Base-by-base conservation (phyloP, 1,284 basidiomycete species). In the Tilletia caries region DNA sequence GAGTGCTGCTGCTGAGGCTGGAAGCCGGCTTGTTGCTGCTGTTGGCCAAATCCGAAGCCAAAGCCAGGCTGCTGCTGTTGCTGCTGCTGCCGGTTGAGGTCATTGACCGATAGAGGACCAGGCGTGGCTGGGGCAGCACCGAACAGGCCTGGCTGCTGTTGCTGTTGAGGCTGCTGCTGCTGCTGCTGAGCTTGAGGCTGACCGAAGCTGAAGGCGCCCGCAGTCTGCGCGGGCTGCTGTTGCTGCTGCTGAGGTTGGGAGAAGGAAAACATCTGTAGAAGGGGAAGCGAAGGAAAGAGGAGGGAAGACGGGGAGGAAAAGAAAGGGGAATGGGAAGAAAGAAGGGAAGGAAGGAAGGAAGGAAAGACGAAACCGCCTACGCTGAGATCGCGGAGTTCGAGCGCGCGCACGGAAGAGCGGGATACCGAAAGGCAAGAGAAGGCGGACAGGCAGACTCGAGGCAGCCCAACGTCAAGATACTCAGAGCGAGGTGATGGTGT, bases 101-200 rank as follows among this genome's bases (percentile, higher is more conserved):
- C 58, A n/a, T 62, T 62, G 13, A 62, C 58, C 29, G 58, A 62
- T 3, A 62, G 58, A 8, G 58, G 58, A 33, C 58, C 58, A n/a
- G 58, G 58, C 33, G 58, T 62, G 29, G 58, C 29, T 62, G 58
- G 58, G 1, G 10, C n/a, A 23, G 58, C 58, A 23, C 58, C 29
- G 18, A 62, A 62, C 29, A 62, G 27, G 13, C 32, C 32, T 29
- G 10, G 13, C 58, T 62, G 58, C n/a, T 33, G 58, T 13, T 29
- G 29, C n/a, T 33, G 58, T 13, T 29, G 29, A 20, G 8, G 18
- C 32, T 33, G 58, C 32, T 33, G 32, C 18, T 33, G 32, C 33
- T 62, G 58, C 12, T 60, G 48, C 48, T 50, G 48, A 6, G 18
- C 20, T 18, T 50, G 48, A 20, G 48, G 48, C 48, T 50, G 48